Conservation (phyloP, 768 basidiomycete species). For the Rhizopogon vesiculosus region DNA sequence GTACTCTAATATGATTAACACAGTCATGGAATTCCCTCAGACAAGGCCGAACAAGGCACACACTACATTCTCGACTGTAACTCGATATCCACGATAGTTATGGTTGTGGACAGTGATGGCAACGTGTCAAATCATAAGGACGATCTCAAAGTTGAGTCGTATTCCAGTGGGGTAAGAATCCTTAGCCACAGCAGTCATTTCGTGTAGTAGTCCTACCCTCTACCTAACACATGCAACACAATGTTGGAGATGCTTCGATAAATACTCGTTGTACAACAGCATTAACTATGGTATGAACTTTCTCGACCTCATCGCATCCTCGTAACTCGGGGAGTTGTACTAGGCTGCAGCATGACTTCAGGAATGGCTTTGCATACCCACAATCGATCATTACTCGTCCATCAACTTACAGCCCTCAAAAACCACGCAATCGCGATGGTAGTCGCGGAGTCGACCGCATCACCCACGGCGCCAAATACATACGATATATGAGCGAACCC, state of each 20-base stretch:
- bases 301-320: background rate
- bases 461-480: too few species aligned
- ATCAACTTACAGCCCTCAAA: too few species aligned
- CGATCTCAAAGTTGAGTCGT: too few species aligned
- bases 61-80: background rate
- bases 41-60: background rate
- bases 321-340: background rate
- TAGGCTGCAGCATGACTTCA: background rate
- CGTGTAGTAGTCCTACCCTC: too few species aligned
- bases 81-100: background rate
- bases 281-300: background rate
- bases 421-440: too few species aligned
- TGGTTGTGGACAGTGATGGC: background rate
- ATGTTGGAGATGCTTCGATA: too few species aligned
- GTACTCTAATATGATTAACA: background rate
- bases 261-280: background rate
- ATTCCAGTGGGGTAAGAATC: background rate
- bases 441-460: too few species aligned
- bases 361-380: background rate
- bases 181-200: background rate
- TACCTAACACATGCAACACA: too few species aligned
- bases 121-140: background rate
- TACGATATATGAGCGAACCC: too few species aligned
- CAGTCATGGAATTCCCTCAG: background rate
- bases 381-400: too few species aligned